Evolutionary conservation across 2,329 filamentous ascomycete genomes (phyloP).

Genomic region (Aspergillus transmontanensis): DNA sequence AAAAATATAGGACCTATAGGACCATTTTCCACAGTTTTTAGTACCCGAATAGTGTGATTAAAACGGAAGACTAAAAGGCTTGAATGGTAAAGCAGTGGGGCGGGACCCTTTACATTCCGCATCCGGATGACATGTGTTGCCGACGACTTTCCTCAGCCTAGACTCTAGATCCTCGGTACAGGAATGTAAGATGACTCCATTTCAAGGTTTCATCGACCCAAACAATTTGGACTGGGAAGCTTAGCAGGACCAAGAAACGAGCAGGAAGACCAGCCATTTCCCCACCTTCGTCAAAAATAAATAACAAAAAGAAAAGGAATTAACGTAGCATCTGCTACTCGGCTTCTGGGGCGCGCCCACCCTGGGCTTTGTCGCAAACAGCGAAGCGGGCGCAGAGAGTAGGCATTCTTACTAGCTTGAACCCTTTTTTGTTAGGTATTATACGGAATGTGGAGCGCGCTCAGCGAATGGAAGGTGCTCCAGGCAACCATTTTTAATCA

Average conservation of each 20-base stretch:
- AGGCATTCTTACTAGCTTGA: background rate
- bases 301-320: background rate
- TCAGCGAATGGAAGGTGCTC: background rate
- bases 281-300: too few relatives aligned
- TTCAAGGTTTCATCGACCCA: background rate
- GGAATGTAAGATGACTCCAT: background rate
- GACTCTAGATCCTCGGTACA: too few relatives aligned
- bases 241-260: background rate
- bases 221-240: background rate
- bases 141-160: background rate
- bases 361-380: background rate
- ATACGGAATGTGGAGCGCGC: background rate
- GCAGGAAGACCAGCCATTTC: too few relatives aligned
- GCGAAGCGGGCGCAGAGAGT: background rate
- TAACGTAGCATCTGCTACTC: background rate
- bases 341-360: background rate
- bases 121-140: background rate
- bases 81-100: background rate
- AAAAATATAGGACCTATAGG: background rate
- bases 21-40: background rate
- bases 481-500: conserved; percentile 2
- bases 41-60: background rate
- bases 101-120: background rate
- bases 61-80: background rate
- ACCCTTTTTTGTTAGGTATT: background rate